phyloP scores from a whole-genome alignment of 1,284 basidiomycete species.

The Cutaneotrichosporon arboriforme region DNA sequence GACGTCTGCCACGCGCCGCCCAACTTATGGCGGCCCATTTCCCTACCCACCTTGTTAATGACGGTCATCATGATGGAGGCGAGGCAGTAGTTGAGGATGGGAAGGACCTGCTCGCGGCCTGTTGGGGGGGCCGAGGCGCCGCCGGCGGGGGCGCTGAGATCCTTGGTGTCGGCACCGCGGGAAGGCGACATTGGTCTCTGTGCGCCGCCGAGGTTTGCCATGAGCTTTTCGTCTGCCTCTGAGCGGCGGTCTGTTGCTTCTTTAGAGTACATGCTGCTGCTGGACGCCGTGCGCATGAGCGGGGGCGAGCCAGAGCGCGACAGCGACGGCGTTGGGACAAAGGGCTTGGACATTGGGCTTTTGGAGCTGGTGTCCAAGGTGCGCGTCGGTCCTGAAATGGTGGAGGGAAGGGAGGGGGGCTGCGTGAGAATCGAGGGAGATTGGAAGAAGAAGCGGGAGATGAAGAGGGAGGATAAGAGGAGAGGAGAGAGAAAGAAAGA shows the following conservation, averaged over 20 bases:
- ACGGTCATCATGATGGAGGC: constrained; percentile 98
- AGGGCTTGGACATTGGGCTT: constrained; percentile 35
- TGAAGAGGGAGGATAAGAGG: background rate
- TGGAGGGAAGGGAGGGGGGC: background rate
- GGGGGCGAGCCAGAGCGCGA: constrained; percentile 35
- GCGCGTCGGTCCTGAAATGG: no score
- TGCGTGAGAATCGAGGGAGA: background rate
- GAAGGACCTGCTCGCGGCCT: constrained; percentile 52
- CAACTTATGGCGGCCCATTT: no score
- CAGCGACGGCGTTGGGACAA: constrained; percentile 34
- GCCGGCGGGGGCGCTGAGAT: background rate
- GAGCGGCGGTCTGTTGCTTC: constrained; percentile 11
- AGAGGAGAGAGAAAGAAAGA: background rate
- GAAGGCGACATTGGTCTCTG: constrained; percentile 15
- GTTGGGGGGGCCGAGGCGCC: constrained; percentile 23
- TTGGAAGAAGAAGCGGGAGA: background rate
- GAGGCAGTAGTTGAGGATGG: constrained; percentile 84
- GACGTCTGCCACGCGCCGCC: no score
- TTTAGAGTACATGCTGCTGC: constrained; percentile 20
- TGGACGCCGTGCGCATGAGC: constrained; percentile 19
- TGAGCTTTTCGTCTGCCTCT: constrained; percentile 27
- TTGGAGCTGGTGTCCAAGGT: no score
- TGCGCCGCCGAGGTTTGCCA: constrained; percentile 26
- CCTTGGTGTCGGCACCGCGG: background rate
- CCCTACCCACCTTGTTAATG: constrained; percentile 88